Base-by-base conservation (phyloP, 805 yeast genomes). In the Brettanomyces custersianus region DNA sequence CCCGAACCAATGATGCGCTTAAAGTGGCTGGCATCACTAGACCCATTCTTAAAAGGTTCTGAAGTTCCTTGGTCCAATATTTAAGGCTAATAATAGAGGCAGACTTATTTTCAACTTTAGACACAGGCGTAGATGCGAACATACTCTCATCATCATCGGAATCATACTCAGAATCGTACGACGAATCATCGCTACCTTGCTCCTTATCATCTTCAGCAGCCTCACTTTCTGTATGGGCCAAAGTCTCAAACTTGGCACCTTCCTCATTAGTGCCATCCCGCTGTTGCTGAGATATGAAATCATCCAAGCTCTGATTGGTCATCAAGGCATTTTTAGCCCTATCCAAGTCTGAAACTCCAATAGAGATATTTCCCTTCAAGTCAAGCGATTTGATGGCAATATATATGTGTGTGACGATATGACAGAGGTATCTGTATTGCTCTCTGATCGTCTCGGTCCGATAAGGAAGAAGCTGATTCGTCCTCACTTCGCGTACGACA, bases 51-150 rank as follows among this genome's bases (percentile, higher is more conserved):
- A 86, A 55, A 72, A 95, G 80, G 28, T 80, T 78, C 34, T 74
- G 70, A 42, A 90, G 66, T 54, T 87, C 96, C 36, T 80, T 77
- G 0, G 96, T 80, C 95, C 96, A 88, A 40, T 80, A 83, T 36
- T 79, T 70, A 6, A 86, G 80, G 31, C 78, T 70, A 5, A 82
- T 76, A 5, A 84, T 79, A 0, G 92, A 74, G 0, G 92, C 81
- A 1, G 85, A 74, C 44, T 71, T 68, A 2, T 81, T 74, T 1
- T 78, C 67, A 8, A 75, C 68, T 44, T 76, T 77, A 40, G 80
- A 77, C 32, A 78, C 78, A 1, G 65, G 68, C 0, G 66, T 65
- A 0, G 62, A 63, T 1, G 60, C 60, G 9, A 51, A 51, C 22
- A 44, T 42, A 10, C 60, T 67, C 16, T 60, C 70, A 21, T 62